Conservation (phyloP, 306 rosid species). For the Glycyrrhiza uralensis region DNA sequence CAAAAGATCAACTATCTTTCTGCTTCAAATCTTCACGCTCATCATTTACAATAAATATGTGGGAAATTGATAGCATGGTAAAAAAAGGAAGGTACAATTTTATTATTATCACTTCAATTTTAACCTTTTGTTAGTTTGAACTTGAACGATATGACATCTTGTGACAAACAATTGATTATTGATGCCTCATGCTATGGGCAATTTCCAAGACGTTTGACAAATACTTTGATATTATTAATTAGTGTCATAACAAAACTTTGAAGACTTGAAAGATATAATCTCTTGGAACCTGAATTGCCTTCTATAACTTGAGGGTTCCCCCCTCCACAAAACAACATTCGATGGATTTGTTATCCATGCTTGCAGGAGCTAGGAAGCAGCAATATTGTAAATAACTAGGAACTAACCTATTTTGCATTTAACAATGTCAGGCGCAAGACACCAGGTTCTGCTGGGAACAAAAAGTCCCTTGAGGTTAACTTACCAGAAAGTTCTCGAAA, state of each 20-base stretch:
- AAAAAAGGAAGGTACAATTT: conserved; percentile 84
- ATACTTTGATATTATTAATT: background rate
- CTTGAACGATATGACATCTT: background rate
- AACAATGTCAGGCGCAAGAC: conserved; percentile 72
- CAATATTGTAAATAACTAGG: conserved; percentile 8
- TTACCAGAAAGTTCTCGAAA: conserved; percentile 96
- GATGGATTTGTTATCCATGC: conserved; percentile 1
- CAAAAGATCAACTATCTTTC: conserved; percentile 93
- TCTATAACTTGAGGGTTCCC: conserved; percentile 10
- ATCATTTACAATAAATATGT: conserved; percentile 95
- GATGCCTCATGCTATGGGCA: conserved; percentile 6
- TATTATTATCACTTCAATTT: conserved; percentile 18
- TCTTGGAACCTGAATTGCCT: conserved; percentile 7
- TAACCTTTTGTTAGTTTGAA: background rate
- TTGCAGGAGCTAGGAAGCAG: conserved; percentile 18
- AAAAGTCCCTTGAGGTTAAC: conserved; percentile 81
- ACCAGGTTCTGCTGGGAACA: conserved; percentile 72
- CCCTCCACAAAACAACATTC: conserved; percentile 1
- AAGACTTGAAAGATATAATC: conserved; percentile 2
- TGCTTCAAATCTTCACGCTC: conserved; percentile 98
- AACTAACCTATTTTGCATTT: conserved; percentile 30
- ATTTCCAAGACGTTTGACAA: background rate
- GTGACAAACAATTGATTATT: background rate
- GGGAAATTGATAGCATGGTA: conserved; percentile 96
- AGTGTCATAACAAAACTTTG: background rate